phyloP scores from a whole-genome alignment of 192 early-diverging fungal species.

The Coemansia aciculifera region DNA sequence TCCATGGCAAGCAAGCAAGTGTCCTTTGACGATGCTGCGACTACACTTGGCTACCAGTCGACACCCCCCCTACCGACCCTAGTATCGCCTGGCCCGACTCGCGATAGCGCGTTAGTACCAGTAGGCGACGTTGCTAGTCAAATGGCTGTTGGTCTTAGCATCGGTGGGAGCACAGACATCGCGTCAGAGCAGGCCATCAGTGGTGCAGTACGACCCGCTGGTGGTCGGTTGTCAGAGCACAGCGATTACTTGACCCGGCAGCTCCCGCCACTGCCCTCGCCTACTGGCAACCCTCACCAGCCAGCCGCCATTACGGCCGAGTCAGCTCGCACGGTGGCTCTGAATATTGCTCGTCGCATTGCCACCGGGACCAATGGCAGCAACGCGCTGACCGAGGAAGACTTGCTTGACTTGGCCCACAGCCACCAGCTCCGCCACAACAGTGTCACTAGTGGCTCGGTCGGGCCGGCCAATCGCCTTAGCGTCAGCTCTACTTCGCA shows the following conservation, averaged over 20 bases:
- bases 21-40: conserved; percentile 10
- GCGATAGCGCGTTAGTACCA: conserved; percentile 18
- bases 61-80: not conserved
- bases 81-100: not conserved
- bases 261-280: conserved; percentile 24
- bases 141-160: not conserved
- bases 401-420: not conserved
- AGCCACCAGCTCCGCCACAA: conserved; percentile 4
- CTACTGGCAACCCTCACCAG: not conserved
- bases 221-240: not conserved
- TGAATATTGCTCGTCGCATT: conserved; percentile 17
- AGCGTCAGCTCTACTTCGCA: conserved; percentile 32
- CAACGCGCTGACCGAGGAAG: conserved; percentile 4
- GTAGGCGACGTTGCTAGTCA: not conserved
- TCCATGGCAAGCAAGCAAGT: conserved; percentile 12
- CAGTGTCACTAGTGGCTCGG: not conserved
- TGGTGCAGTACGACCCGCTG: not conserved
- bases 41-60: not conserved
- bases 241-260: conserved; percentile 17
- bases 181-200: not conserved
- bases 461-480: conserved; percentile 8
- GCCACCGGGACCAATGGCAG: conserved; percentile 13
- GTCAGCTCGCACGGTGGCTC: conserved; percentile 4
- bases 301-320: conserved; percentile 7
- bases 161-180: not conserved